A percentile compares a stretch with the other conserved stretches of the same genome.
Conservation (phyloP, 1,284 basidiomycete genomes). For the Ustilago lituana region DNA sequence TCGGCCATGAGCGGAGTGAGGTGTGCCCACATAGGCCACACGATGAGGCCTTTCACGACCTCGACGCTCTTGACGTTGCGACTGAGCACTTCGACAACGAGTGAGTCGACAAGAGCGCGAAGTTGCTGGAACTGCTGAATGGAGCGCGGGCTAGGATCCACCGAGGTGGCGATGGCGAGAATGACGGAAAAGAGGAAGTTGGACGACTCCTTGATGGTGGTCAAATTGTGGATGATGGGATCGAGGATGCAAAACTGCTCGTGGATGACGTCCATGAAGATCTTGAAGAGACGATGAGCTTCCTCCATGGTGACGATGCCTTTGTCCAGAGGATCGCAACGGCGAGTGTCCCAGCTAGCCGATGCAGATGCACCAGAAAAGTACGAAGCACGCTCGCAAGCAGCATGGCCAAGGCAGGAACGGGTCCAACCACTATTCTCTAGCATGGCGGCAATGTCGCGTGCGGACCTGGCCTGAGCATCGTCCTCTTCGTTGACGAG, state of each 20-base stretch:
- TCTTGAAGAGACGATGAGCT: constrained; percentile 32
- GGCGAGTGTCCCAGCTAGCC: constrained; percentile 39
- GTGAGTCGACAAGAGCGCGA: constrained; percentile 40
- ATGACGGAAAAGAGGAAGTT: constrained; percentile 51
- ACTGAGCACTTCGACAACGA: constrained; percentile 45
- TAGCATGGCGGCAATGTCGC: constrained; percentile 38
- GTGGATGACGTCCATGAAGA: constrained; percentile 39
- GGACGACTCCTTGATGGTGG: constrained; percentile 42
- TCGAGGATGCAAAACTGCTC: constrained; percentile 47
- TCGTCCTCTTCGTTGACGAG: constrained; percentile 28
- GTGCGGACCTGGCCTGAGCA: constrained; percentile 27
- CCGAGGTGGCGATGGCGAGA: constrained; percentile 41
- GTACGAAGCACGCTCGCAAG: constrained; percentile 48
- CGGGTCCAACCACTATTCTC: constrained; percentile 37
- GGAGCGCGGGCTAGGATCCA: constrained; percentile 39
- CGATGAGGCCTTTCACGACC: constrained; percentile 45
- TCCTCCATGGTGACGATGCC: constrained; percentile 49
- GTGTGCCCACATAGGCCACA: constrained; percentile 52
- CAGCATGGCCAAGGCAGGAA: constrained; percentile 38
- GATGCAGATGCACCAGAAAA: constrained; percentile 44
- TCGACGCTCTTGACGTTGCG: constrained; percentile 51
- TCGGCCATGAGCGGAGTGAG: constrained; percentile 49
- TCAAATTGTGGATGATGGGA: constrained; percentile 38
- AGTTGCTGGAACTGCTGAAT: constrained; percentile 40
- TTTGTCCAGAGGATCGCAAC: constrained; percentile 40